Conservation (phyloP, 2,329 filamentous ascomycete genomes). For the Penicillium italicum region DNA sequence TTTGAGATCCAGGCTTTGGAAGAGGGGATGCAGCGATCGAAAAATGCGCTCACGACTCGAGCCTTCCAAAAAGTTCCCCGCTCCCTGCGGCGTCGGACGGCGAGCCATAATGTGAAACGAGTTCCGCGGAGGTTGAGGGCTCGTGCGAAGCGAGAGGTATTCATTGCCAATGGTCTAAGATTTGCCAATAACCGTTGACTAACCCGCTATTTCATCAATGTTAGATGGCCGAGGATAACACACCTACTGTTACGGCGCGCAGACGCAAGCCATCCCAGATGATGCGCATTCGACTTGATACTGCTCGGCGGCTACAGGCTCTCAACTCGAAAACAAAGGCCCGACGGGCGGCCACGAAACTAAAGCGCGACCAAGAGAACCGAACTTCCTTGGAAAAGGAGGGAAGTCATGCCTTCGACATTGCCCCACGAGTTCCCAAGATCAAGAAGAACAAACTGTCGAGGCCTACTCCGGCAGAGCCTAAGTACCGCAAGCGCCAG, state of each 20-base stretch:
- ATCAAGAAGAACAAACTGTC: slow-evolving; percentile 69
- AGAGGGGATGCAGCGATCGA: slow-evolving; percentile 73
- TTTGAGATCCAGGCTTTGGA: slow-evolving; percentile 87
- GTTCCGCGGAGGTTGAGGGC: slow-evolving; percentile 73
- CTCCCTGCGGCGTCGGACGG: slow-evolving; percentile 77
- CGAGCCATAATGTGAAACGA: slow-evolving; percentile 90
- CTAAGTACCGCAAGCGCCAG: slow-evolving; percentile 81
- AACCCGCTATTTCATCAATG: neutral
- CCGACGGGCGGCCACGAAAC: slow-evolving; percentile 45
- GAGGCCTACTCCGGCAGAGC: slow-evolving; percentile 57
- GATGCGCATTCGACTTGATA: slow-evolving; percentile 63
- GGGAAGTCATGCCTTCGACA: slow-evolving; percentile 33
- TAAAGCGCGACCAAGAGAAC: slow-evolving; percentile 34
- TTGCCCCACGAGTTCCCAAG: slow-evolving; percentile 54
- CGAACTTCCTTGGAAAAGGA: slow-evolving; percentile 20
- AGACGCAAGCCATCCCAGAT: slow-evolving; percentile 45
- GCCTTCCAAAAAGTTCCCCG: slow-evolving; percentile 91
- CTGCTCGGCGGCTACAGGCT: slow-evolving; percentile 65
- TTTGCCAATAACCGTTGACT: neutral
- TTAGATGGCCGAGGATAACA: slow-evolving; percentile 86
- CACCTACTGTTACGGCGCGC: slow-evolving; percentile 67
- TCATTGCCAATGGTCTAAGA: neutral
- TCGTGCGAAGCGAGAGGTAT: slow-evolving; percentile 62
- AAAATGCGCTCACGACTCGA: slow-evolving; percentile 59
- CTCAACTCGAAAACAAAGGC: slow-evolving; percentile 50